A percentile compares a stretch with the other conserved stretches of the same genome.
These are phyloP conservation scores for Oryza coarctata DNA, from an alignment of 176 grass and related monocot species.

Conservation along the genomic window DNA sequence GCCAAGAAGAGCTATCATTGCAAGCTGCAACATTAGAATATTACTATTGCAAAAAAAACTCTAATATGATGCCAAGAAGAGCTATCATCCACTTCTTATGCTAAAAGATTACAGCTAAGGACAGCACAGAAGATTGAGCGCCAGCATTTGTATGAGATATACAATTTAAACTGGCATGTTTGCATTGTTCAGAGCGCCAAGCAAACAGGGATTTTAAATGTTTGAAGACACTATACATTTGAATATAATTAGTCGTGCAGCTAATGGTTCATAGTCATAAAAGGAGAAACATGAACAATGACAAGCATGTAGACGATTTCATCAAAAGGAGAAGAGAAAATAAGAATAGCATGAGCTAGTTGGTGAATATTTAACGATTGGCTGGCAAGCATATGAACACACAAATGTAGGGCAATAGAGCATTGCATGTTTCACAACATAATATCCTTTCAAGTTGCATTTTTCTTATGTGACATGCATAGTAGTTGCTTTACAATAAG, in stretches of 20 bases:
- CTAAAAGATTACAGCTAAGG: constrained; percentile 6
- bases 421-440: not conserved
- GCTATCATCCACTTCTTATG: not conserved
- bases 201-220: not conserved
- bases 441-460: not conserved
- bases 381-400: not conserved
- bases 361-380: constrained; percentile 9
- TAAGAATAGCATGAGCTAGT: not conserved
- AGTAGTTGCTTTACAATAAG: not conserved
- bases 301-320: not conserved
- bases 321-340: not conserved
- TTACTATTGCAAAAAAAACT: not conserved
- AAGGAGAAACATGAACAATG: not conserved
- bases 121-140: not conserved
- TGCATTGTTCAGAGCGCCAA: not conserved
- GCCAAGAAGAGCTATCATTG: not conserved
- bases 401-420: not conserved
- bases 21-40: not conserved
- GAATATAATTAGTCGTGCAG: not conserved
- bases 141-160: not conserved
- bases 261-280: not conserved
- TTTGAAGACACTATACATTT: not conserved
- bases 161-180: not conserved
- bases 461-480: not conserved
- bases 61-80: not conserved